Percentiles rank a stretch among this genome's conserved stretches.
These are phyloP conservation scores for Thermothielavioides terrestris DNA, from an alignment of 495 filamentous ascomycete species.

Conservation along the genomic window DNA sequence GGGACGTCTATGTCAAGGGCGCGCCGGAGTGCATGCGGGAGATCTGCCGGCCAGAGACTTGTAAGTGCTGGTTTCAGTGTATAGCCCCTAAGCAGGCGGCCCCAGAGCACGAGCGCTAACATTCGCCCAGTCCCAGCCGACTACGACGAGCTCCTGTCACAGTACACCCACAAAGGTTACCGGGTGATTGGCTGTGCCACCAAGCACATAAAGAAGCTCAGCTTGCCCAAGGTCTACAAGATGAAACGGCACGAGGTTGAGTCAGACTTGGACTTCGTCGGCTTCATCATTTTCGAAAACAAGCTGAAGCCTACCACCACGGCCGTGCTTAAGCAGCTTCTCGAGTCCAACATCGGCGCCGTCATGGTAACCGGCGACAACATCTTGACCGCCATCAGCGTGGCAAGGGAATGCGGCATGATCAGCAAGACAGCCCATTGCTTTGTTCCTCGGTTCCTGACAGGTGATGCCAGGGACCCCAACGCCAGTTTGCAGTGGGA, in stretches of 20 bases:
- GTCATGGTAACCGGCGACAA: conserved; percentile 99
- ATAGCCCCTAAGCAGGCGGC: neutral
- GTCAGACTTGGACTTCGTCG: conserved; percentile 71
- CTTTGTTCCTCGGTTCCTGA: conserved; percentile 80
- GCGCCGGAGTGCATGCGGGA: conserved; percentile 93
- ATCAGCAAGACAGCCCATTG: conserved; percentile 74
- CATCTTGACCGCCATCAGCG: conserved; percentile 93
- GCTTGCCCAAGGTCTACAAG: conserved; percentile 90
- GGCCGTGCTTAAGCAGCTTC: conserved; percentile 72
- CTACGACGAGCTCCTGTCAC: conserved; percentile 76
- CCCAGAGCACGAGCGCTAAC: conserved; percentile 9
- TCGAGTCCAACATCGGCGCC: conserved; percentile 72
- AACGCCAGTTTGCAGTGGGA: conserved; percentile 76
- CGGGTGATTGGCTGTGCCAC: conserved; percentile 96
- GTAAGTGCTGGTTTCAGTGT: conserved; percentile 40
- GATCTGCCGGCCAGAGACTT: conserved; percentile 74
- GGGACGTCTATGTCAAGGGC: conserved; percentile 87
- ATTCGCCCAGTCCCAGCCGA: conserved; percentile 64
- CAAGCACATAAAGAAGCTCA: conserved; percentile 74
- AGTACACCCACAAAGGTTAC: conserved; percentile 93
- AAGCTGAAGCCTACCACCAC: conserved; percentile 84
- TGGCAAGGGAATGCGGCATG: conserved; percentile 84
- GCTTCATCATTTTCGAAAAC: conserved; percentile 98
- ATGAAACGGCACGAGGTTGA: conserved; percentile 83
- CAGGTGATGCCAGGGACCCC: conserved; percentile 62